phyloP scores from a whole-genome alignment of 257 asterid species.

The Przewalskia tangutica region DNA sequence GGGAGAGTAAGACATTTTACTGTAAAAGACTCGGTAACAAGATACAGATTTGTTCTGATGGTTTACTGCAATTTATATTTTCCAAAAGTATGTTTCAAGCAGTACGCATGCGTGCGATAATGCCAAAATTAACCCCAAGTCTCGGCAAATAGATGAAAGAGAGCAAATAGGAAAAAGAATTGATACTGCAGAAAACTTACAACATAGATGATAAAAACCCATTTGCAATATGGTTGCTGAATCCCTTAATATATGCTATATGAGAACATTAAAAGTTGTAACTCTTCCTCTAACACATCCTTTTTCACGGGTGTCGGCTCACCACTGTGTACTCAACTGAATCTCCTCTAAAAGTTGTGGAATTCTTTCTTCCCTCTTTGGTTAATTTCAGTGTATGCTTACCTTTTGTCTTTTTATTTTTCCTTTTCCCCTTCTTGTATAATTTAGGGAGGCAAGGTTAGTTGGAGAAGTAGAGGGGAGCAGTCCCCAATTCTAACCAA shows the following conservation, averaged over 20 bases:
- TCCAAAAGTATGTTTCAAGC: not conserved
- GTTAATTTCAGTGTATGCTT: not conserved
- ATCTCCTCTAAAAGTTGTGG: not conserved
- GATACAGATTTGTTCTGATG: not conserved
- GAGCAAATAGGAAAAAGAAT: not conserved
- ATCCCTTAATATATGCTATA: not conserved
- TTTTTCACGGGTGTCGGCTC: not conserved
- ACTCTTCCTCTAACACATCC: not conserved
- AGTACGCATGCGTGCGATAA: not conserved
- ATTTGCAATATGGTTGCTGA: not conserved
- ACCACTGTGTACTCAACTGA: not conserved
- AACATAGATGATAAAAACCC: not conserved
- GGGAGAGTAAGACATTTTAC: not conserved
- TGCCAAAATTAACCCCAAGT: not conserved
- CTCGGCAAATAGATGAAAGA: not conserved
- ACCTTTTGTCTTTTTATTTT: not conserved
- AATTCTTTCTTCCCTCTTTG: not conserved
- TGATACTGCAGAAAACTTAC: not conserved
- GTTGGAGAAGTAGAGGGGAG: not conserved
- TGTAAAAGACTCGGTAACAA: not conserved
- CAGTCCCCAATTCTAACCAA: not conserved
- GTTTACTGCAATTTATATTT: not conserved
- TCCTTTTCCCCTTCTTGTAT: not conserved
- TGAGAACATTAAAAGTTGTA: not conserved
- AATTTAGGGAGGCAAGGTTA: not conserved